Evolutionary conservation across 441 rosid genomes (phyloP).

Genomic region (Mallotus repandus): DNA sequence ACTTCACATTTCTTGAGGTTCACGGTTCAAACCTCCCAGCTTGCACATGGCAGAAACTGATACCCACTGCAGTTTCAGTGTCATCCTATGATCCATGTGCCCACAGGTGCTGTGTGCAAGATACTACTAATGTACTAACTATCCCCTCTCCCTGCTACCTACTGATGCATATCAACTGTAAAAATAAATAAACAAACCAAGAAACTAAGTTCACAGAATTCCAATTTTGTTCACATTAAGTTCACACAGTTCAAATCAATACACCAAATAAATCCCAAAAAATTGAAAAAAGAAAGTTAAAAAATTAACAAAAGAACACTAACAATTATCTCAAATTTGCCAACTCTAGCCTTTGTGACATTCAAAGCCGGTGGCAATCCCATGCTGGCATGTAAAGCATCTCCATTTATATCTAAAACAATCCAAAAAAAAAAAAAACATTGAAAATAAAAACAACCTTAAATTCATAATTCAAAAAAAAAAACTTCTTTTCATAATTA

Average conservation of each 20-base stretch:
- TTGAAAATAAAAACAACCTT: background rate
- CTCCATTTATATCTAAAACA: conserved; percentile 83
- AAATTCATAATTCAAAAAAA: background rate
- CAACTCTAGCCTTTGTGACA: conserved; percentile 88
- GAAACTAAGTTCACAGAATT: background rate
- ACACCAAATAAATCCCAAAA: background rate
- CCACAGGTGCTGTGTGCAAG: no score
- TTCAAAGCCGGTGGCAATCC: conserved; percentile 96
- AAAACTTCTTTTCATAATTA: background rate
- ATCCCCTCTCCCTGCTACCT: no score
- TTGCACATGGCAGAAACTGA: no score
- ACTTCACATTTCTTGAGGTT: no score
- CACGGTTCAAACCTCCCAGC: no score
- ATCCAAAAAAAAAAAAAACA: conserved; percentile 6
- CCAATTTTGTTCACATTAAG: background rate
- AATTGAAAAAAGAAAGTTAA: background rate
- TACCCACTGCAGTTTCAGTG: no score
- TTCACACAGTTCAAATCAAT: background rate
- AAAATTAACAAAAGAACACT: conserved; percentile 23
- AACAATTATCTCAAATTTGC: conserved; percentile 80
- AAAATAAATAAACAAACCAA: no score
- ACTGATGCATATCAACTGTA: no score
- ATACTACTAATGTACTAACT: no score
- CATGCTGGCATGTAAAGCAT: conserved; percentile 96
- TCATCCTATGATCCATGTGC: no score